phyloP scores from a whole-genome alignment of 176 grass and related monocot species.

The Elymus sibiricus region DNA sequence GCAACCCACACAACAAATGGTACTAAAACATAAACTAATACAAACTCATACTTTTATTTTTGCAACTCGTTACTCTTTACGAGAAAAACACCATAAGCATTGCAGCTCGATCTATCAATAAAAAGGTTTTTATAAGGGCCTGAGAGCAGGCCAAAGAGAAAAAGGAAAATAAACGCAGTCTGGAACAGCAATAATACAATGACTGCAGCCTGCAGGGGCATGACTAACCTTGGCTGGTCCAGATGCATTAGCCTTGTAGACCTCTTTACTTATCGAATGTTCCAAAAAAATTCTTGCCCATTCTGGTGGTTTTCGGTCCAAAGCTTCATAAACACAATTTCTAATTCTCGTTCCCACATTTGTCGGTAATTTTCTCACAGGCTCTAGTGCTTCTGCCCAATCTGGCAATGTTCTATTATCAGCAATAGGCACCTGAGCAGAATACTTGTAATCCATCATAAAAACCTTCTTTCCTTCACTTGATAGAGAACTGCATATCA shows the following conservation, averaged over 20 bases:
- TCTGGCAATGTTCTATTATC: slow-evolving; percentile 62
- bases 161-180: not conserved
- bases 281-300: slow-evolving; percentile 96
- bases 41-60: not conserved
- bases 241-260: slow-evolving; percentile 97
- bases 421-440: slow-evolving; percentile 42
- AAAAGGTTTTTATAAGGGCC: not conserved
- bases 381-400: slow-evolving; percentile 84
- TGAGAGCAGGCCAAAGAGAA: not conserved
- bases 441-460: slow-evolving; percentile 66
- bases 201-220: not conserved
- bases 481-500: slow-evolving; percentile 39
- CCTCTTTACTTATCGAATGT: slow-evolving; percentile 92
- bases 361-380: too few species aligned
- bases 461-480: slow-evolving; percentile 63
- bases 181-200: not conserved
- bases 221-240: slow-evolving; percentile 86
- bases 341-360: too few species aligned
- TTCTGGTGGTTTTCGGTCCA: too few species aligned
- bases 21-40: not conserved
- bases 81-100: not conserved
- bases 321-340: too few species aligned
- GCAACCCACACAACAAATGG: not conserved
- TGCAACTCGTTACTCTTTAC: not conserved
- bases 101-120: not conserved